phyloP scores from a whole-genome alignment of 345 rosid genomes.

The Crucihimalaya himalaica region DNA sequence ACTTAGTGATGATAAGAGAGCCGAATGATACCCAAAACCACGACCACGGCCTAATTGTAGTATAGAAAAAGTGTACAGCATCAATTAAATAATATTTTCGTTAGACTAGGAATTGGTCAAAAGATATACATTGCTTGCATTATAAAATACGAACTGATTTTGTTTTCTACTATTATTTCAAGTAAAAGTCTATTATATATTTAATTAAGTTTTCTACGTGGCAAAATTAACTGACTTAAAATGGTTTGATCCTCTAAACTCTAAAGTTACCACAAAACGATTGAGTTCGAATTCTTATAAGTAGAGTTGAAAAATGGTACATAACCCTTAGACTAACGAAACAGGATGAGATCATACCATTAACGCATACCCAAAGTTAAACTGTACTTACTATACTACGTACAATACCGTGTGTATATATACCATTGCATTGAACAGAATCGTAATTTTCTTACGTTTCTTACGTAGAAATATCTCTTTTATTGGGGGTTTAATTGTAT shows the following conservation, averaged over 20 bases:
- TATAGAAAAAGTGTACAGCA: not conserved
- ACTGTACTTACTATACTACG: no score
- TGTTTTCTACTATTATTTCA: not conserved
- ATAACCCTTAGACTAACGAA: not conserved
- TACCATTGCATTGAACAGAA: no score
- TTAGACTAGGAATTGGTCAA: constrained; percentile 16
- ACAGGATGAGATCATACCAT: not conserved
- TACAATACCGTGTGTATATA: no score
- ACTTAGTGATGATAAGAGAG: constrained; percentile 34
- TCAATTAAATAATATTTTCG: not conserved
- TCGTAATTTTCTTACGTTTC: not conserved
- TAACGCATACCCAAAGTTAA: not conserved
- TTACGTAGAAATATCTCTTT: not conserved
- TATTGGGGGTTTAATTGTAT: not conserved
- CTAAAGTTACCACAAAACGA: not conserved
- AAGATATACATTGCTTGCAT: constrained; percentile 5
- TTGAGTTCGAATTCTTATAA: not conserved
- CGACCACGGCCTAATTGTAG: constrained; percentile 55
- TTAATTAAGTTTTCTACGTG: not conserved
- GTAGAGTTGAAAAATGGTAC: not conserved
- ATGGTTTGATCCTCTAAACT: not conserved
- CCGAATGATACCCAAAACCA: constrained; percentile 36
- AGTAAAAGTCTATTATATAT: not conserved
- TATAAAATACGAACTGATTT: constrained; percentile 2
- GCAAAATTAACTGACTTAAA: not conserved